Conservation (phyloP, 2,329 filamentous ascomycete species). For the Alternaria arbusti region DNA sequence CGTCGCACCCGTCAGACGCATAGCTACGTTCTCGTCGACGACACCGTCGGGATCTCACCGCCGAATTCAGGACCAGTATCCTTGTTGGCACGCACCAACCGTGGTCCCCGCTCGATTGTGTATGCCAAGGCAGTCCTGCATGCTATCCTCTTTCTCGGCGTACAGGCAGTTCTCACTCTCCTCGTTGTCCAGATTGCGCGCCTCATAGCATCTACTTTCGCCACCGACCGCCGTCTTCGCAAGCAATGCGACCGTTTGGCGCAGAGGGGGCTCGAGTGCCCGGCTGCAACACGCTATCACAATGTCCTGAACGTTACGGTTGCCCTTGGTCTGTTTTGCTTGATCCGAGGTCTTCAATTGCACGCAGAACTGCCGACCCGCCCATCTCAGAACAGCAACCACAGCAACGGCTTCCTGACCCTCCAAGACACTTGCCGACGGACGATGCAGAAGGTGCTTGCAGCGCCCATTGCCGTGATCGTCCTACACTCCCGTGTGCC, state of each 20-base stretch:
- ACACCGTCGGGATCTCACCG: not conserved
- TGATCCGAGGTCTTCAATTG: conserved; percentile 1
- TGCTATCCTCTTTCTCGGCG: not conserved
- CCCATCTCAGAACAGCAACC: not conserved
- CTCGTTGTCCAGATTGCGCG: not conserved
- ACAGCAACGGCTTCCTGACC: conserved; percentile 5
- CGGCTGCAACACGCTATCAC: not conserved
- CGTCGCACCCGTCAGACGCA: not conserved
- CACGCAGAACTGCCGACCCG: not conserved
- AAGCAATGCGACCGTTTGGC: not conserved
- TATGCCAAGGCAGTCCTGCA: not conserved
- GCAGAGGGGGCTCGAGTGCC: not conserved
- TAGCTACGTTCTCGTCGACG: not conserved
- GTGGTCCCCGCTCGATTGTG: not conserved
- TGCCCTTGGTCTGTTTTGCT: not conserved
- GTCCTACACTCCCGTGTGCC: not conserved
- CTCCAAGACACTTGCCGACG: not conserved
- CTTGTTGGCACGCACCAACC: not conserved
- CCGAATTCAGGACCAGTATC: not conserved
- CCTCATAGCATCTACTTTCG: not conserved
- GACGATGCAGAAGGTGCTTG: not conserved
- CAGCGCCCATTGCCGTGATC: conserved; percentile 1
- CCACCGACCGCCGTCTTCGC: not conserved
- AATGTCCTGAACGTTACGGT: not conserved
- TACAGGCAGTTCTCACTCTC: not conserved